Evolutionary conservation across 1,284 basidiomycete species (phyloP).

Genomic region (Ceratobasidium sp.): DNA sequence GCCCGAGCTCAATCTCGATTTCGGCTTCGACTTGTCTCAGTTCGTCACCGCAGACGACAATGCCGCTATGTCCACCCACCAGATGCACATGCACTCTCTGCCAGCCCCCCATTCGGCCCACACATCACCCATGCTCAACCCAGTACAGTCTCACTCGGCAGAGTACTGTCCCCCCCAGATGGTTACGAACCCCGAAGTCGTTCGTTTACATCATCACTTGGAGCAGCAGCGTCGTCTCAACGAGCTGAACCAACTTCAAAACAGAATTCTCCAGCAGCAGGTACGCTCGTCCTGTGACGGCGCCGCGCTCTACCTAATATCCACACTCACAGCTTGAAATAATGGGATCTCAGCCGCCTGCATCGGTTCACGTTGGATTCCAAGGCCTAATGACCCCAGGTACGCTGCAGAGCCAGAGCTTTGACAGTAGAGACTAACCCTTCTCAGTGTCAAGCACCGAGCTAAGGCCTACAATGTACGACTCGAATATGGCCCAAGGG

Average conservation of each 20-base stretch:
- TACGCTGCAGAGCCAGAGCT: constrained; percentile 55
- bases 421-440: constrained; percentile 20
- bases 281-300: constrained; percentile 57
- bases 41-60: constrained; percentile 26
- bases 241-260: constrained; percentile 80
- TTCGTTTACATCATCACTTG: constrained; percentile 50
- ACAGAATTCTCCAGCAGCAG: constrained; percentile 87
- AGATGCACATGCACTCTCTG: constrained; percentile 27
- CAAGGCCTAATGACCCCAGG: constrained; percentile 79
- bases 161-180: constrained; percentile 24
- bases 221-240: constrained; percentile 76
- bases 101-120: constrained; percentile 28
- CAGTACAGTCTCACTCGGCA: constrained; percentile 6
- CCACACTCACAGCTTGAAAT: constrained; percentile 59
- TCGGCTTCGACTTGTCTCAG: constrained; percentile 38
- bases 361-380: constrained; percentile 57
- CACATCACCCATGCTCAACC: constrained; percentile 44
- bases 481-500: constrained; percentile 66
- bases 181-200: constrained; percentile 26
- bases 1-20: constrained; percentile 38
- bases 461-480: constrained; percentile 62
- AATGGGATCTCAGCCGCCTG: constrained; percentile 20
- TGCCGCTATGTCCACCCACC: background rate
- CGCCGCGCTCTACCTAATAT: constrained; percentile 69
- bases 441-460: constrained; percentile 70